phyloP scores from a whole-genome alignment of 352 stramenopile genomes.

The Phytophthora rubi region DNA sequence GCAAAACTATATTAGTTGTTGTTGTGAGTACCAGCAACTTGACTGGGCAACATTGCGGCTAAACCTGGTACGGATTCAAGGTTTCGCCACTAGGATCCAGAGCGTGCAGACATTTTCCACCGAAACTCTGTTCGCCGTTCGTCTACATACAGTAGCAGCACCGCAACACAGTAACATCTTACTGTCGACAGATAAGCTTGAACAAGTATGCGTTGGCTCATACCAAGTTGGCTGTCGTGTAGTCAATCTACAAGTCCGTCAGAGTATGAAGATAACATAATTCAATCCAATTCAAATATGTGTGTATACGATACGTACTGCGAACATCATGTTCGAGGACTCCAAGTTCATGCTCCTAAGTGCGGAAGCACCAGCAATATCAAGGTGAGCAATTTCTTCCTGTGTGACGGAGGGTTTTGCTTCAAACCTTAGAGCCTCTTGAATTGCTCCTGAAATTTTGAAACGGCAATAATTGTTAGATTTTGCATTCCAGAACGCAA shows the following conservation, averaged over 20 bases:
- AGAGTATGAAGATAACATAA: background rate
- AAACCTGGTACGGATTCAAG: conserved; percentile 74
- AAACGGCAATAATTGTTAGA: background rate
- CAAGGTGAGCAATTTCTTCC: background rate
- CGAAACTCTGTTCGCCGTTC: conserved; percentile 56
- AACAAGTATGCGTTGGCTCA: background rate
- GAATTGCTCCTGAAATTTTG: conserved; percentile 26
- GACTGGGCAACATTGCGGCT: background rate
- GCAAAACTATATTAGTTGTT: background rate
- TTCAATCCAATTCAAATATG: background rate
- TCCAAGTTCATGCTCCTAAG: conserved; percentile 53
- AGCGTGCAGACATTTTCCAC: conserved; percentile 61
- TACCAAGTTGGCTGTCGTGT: conserved; percentile 71
- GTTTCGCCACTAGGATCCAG: conserved; percentile 51
- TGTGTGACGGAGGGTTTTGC: background rate
- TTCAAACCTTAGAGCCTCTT: conserved; percentile 29
- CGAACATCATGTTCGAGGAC: conserved; percentile 75
- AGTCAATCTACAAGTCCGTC: conserved; percentile 54
- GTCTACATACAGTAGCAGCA: conserved; percentile 40
- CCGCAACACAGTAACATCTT: background rate
- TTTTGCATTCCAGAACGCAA: background rate
- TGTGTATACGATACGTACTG: conserved; percentile 26
- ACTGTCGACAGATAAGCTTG: background rate
- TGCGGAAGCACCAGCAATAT: background rate
- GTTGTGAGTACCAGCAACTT: background rate